Percentiles rank a stretch among this genome's conserved stretches.
phyloP scores from a whole-genome alignment of 2,329 filamentous ascomycete species.

The Cadophora sp. region DNA sequence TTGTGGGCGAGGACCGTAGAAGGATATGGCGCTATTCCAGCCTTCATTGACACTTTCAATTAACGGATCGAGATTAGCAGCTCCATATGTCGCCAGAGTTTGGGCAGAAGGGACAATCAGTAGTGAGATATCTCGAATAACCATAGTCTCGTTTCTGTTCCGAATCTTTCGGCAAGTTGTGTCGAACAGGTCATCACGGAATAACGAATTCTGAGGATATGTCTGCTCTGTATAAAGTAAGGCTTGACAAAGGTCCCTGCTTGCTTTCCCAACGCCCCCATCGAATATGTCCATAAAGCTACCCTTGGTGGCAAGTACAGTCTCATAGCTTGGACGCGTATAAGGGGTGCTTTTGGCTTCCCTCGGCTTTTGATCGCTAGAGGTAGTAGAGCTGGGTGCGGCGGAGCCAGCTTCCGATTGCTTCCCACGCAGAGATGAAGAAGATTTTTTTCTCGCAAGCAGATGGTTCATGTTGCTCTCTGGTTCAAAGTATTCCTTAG shows the following conservation, averaged over 20 bases:
- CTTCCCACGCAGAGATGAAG: constrained; percentile 37
- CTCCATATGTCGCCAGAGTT: constrained; percentile 5
- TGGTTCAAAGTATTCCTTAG: constrained; percentile 39
- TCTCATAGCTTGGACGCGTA: constrained; percentile 46
- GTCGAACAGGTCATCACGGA: constrained; percentile 48
- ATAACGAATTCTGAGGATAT: constrained; percentile 46
- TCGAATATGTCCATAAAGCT: constrained; percentile 48
- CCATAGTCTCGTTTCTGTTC: constrained; percentile 45
- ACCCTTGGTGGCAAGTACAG: constrained; percentile 48
- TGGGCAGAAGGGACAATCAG: constrained; percentile 44
- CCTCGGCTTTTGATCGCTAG: constrained; percentile 49
- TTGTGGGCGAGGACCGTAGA: constrained; percentile 45
- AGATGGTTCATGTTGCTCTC: constrained; percentile 34
- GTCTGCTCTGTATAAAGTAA: constrained; percentile 45
- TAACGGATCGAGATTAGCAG: constrained; percentile 43
- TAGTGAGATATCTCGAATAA: constrained; percentile 42
- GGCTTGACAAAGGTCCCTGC: constrained; percentile 41
- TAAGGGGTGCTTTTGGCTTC: constrained; percentile 50
- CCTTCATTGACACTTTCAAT: constrained; percentile 50
- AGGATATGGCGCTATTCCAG: constrained; percentile 49
- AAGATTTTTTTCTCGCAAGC: constrained; percentile 44
- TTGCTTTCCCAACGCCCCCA: constrained; percentile 43
- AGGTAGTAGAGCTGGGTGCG: constrained; percentile 38
- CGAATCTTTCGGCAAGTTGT: constrained; percentile 43
- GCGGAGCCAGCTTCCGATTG: constrained; percentile 38